Percentiles rank a stretch among this genome's conserved stretches.
These are phyloP conservation scores for Fusarium burgessii DNA, from an alignment of 2,329 filamentous ascomycete species.

Conservation along the genomic window DNA sequence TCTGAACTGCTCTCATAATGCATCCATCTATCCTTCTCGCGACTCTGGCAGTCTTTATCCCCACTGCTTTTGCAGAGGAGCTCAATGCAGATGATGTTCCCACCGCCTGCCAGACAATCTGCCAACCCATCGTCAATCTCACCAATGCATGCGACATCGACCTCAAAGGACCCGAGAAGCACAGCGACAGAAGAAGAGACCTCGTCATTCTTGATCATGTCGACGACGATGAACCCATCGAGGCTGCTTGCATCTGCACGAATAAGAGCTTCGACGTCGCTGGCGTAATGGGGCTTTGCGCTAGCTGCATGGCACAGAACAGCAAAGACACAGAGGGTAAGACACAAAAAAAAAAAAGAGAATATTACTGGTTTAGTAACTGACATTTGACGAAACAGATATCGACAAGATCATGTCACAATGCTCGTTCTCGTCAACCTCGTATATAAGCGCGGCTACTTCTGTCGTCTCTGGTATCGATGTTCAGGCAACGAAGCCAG, in stretches of 20 bases:
- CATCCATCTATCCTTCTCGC: not conserved
- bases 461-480: constrained; percentile 4
- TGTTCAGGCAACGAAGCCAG: constrained; percentile 3
- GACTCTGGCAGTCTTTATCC: fast-evolving
- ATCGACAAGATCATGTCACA: constrained; percentile 8
- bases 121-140: constrained; percentile 9
- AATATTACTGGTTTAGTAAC: fast-evolving
- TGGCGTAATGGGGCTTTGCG: not conserved
- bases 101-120: not conserved
- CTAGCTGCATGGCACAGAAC: constrained; percentile 3
- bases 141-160: constrained; percentile 15
- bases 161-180: not conserved
- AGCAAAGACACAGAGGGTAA: constrained; percentile 3
- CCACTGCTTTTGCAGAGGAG: not conserved
- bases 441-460: not conserved
- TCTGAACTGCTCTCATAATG: not conserved
- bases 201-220: not conserved
- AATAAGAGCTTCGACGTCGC: not conserved
- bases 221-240: not conserved
- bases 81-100: constrained; percentile 1
- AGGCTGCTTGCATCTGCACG: not conserved
- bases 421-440: not conserved
- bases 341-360: fast-evolving
- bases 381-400: not conserved
- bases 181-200: not conserved